Evolutionary conservation across 768 basidiomycete species (phyloP), one percentile per base, ranked within the genome.

Genomic region (Saitozyma sp.): DNA sequence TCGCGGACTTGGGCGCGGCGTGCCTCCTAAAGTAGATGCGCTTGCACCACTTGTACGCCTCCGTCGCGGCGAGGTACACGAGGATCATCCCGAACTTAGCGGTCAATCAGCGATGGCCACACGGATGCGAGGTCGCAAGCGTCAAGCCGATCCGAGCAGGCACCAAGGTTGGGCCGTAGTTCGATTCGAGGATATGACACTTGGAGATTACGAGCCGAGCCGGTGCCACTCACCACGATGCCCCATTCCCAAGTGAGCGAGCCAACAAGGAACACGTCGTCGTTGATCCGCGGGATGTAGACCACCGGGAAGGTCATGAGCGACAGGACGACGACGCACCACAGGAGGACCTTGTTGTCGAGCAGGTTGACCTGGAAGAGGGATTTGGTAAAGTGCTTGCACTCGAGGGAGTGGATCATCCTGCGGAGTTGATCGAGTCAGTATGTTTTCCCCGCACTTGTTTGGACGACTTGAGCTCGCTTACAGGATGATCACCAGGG

Each of bases 161-260:
- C 29, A 5, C 29, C 29, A 29, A 29, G 29, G 29, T 5, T 29
- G 29, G 29, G 29, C 29, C 29, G 29, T 29, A 5, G 29, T 29
- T 29, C 29, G 29, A 29, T 2, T 29, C 5, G 29, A 5, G 29
- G 29, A 5, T 29, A 29, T 29, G 2, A 5, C 5, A 5, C 2
- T 29, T 29, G 2, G 29, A 29, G 5, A 29, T 29, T 29, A 29
- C n/a, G 29, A 5, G 29, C 29, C 29, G 29, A 5, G 2, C 29
- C 29, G 29, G 29, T 9, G 54, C 50, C 16, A 68, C 66, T 61
- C 50, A 78, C 75, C 17, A 81, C 71, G 58, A 80, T 67, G 11
- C 79, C 80, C 81, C 81, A 82, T 64, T 78, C 81, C 82, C 78
- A 81, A 9, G 67, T 68, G 48, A 81, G 68, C 1, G 72, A 57